Base-by-base conservation (phyloP, 2,329 filamentous ascomycete species). In the Aspergillus sp. region DNA sequence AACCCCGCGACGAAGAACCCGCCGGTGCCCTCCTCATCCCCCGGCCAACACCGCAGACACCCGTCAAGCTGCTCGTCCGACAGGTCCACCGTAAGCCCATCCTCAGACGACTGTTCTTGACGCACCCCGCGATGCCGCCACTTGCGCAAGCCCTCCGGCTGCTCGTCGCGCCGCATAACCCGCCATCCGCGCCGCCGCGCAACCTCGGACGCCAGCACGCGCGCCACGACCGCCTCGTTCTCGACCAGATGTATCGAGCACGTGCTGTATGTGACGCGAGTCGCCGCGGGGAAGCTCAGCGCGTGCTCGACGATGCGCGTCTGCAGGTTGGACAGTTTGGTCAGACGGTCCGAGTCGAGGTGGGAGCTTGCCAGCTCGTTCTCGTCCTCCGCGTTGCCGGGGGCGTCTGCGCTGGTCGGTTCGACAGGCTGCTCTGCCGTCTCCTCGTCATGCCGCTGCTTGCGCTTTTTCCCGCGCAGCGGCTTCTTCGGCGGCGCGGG, bases 1-100 rank as follows among this genome's bases (percentile, higher is more conserved):
- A 99, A 96, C 0, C 82, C 90, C n/a, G 85, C 91, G 17, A 97
- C 89, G 63, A 99, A 99, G 72, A 99, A 97, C 0, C 94, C 93
- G 83, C 97, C 96, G 1, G 92, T 89, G 0, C 91, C 91, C 57
- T 88, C 83, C 9, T 86, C 86, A 61, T 93, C 91, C 21, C 85
- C 88, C 62, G 92, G 89, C 70, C 88, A 87, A 29, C 90, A 89
- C 53, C 93, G 80, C 51, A 97, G 87, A 65, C 91, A 96, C 2
- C 82, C 88, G 21, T 93, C 86, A 5, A 78, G 71, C 38, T 78
- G 66, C 47, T 84, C 75, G 1, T 79, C 81, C 64, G 60, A 77
- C 76, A 72, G 50, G 32, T 68, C 55, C 50, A 68, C 57, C 6
- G 47, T 47, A n/a, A 38, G 20, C 34, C 21, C 52, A 44, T 52